Conservation (phyloP, 2,329 filamentous ascomycete species). For the Aspergillus sp. region DNA sequence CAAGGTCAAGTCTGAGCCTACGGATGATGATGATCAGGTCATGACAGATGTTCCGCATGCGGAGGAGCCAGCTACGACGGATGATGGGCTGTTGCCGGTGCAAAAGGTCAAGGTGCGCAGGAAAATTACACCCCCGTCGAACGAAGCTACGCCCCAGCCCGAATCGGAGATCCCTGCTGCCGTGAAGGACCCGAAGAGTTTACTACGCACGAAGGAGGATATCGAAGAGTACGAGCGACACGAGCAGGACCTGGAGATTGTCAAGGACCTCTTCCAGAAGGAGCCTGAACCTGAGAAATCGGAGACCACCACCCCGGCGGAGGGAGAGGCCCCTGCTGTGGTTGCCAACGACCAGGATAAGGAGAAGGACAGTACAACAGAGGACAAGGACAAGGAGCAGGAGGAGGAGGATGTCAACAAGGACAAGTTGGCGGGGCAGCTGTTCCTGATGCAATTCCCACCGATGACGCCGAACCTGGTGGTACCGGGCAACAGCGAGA, state of each 20-base stretch:
- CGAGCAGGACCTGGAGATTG: slow-evolving; percentile 40
- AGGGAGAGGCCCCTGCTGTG: slow-evolving; percentile 18
- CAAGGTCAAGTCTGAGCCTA: slow-evolving; percentile 56
- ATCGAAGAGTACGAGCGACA: slow-evolving; percentile 46
- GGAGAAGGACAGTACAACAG: slow-evolving; percentile 8
- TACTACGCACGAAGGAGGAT: slow-evolving; percentile 45
- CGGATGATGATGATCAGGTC: slow-evolving; percentile 48
- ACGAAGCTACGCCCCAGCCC: slow-evolving; percentile 4
- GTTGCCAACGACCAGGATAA: slow-evolving; percentile 18
- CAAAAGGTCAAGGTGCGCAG: slow-evolving; percentile 39
- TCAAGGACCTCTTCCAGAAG: slow-evolving; percentile 41
- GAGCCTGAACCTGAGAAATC: slow-evolving; percentile 20
- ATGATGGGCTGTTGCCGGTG: slow-evolving; percentile 38
- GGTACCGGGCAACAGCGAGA: slow-evolving; percentile 31
- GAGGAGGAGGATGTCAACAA: slow-evolving; percentile 32
- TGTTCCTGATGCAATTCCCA: slow-evolving; percentile 66
- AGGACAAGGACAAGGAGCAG: slow-evolving; percentile 21
- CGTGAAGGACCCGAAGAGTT: slow-evolving; percentile 32
- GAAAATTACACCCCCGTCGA: slow-evolving; percentile 29
- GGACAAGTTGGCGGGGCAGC: slow-evolving; percentile 53
- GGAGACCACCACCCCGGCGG: slow-evolving; percentile 7
- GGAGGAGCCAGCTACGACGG: slow-evolving; percentile 27
- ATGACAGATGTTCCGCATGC: slow-evolving; percentile 38
- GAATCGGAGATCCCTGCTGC: slow-evolving; percentile 8
- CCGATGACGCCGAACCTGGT: slow-evolving; percentile 61